Evolutionary conservation across 306 rosid species (phyloP).

Genomic region (Purshia tridentata): DNA sequence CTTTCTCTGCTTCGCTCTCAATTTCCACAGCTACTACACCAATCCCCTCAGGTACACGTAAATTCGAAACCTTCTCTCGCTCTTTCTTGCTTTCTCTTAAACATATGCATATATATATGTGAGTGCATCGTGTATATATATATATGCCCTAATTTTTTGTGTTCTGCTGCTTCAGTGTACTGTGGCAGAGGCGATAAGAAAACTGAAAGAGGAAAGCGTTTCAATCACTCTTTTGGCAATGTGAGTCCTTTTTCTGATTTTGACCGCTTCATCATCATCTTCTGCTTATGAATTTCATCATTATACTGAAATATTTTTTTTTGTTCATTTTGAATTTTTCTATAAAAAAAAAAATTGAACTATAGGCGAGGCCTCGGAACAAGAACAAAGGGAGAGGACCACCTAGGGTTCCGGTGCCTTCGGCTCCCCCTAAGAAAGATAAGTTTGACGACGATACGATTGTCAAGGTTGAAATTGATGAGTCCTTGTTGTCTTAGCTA

Average conservation of each 20-base stretch:
- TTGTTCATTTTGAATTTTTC: background rate
- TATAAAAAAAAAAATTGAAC: background rate
- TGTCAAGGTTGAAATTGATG: constrained; percentile 69
- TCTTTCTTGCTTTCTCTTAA: background rate
- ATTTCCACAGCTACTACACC: constrained; percentile 35
- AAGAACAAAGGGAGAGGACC: constrained; percentile 87
- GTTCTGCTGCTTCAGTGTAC: constrained; percentile 38
- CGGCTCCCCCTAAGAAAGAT: constrained; percentile 56
- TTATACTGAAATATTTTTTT: background rate
- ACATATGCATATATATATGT: too few species aligned
- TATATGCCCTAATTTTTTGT: constrained; percentile 7
- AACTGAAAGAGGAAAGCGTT: constrained; percentile 77
- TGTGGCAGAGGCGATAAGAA: constrained; percentile 87
- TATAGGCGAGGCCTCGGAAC: constrained; percentile 69
- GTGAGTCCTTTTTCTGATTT: constrained; percentile 22
- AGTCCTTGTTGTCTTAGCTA: constrained; percentile 46
- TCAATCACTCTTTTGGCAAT: constrained; percentile 78
- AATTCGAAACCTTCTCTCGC: background rate
- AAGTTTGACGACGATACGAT: constrained; percentile 54
- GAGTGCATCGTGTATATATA: too few species aligned
- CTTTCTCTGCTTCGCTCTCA: constrained; percentile 33
- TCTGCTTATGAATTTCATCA: background rate
- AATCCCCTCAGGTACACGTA: constrained; percentile 48
- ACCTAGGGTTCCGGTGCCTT: constrained; percentile 57
- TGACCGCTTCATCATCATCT: background rate